Evolutionary conservation across 139 green algal genomes (phyloP), one percentile per base, ranked within the genome.

Genomic region (Nannochloris sp.): DNA sequence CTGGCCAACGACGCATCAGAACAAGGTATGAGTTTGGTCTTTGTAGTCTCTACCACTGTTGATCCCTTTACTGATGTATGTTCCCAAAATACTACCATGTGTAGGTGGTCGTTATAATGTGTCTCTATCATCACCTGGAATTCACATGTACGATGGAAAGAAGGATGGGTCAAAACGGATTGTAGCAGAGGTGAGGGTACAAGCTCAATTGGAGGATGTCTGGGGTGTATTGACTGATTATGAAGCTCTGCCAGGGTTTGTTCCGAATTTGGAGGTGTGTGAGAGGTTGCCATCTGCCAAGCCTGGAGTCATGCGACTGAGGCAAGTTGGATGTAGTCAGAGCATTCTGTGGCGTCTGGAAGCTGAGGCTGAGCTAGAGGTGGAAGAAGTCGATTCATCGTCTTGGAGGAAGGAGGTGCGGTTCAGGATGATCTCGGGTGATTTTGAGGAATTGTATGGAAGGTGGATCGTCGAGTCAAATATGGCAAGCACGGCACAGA

Each of bases 191-290:
- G 59, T 68, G 26, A 44, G 55, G 3, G 67, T 84, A 11, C 67
- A 73, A 43, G 77, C 77, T 31, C 71, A 62, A 3, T 56, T 71
- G 1, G 66, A 79, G 0, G 46, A 70, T 46, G 74, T 79, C 2
- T 88, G 81, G 81, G 14, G 37, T 10, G 76, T 88, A 23, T 61
- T 88, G 44, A 86, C 76, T 16, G 59, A 82, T 63, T 88, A 76
- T 49, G 67, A 78, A 20, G 33, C 49, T 11, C 73, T 88, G 4
- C 29, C 75, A 6, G 57, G 70, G 1, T 82, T 86, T 67, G 70
- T 88, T 29, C 81, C 81, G 1, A 82, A 86, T 63, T 61, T 88
- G 23, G 69, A 77, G 33, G 44, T n/a, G 28, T 85, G 70, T 43
- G 60, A 83, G 63, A 63, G 62, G 28, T 26, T 84, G 23, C 40